phyloP scores from a whole-genome alignment of 139 green algal species.

The Chlorella sp. region DNA sequence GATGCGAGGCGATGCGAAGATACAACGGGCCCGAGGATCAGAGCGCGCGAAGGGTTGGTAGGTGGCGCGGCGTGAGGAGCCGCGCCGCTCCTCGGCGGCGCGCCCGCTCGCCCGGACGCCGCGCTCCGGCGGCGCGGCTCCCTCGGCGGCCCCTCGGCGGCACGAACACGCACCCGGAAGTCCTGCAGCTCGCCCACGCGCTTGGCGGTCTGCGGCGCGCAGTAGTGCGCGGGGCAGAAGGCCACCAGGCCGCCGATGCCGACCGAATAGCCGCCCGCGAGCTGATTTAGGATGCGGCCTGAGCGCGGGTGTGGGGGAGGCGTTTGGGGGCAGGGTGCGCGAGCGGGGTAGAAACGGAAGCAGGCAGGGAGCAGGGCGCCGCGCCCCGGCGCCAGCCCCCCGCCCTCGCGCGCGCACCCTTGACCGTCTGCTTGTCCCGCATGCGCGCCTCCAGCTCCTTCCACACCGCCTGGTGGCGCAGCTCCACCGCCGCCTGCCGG shows the following conservation, averaged over 20 bases:
- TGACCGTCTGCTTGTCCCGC: background rate
- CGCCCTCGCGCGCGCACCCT: slow-evolving; percentile 5
- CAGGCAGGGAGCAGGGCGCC: background rate
- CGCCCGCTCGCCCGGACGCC: too few species aligned
- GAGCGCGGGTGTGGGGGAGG: background rate
- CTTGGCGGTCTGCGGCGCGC: slow-evolving; percentile 5
- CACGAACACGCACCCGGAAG: slow-evolving; percentile 14
- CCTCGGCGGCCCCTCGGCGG: slow-evolving; percentile 62
- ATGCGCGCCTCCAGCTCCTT: slow-evolving; percentile 29
- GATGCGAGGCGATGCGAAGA: too few species aligned
- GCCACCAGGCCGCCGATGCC: slow-evolving; percentile 44
- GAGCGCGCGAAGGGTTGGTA: too few species aligned
- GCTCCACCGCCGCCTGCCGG: slow-evolving; percentile 21
- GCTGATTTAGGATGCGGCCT: slow-evolving; percentile 43
- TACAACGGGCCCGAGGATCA: too few species aligned
- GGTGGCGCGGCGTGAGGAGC: too few species aligned
- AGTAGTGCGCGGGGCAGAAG: slow-evolving; percentile 36
- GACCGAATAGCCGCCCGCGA: slow-evolving; percentile 45
- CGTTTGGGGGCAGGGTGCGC: background rate
- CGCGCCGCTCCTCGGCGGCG: too few species aligned
- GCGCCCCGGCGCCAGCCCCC: background rate
- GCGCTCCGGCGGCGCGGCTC: too few species aligned
- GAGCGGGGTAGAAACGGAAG: background rate
- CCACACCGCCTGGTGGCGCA: slow-evolving; percentile 37
- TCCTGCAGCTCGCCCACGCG: slow-evolving; percentile 44